Conservation (phyloP, 768 basidiomycete genomes). For the Collybia sp. region DNA sequence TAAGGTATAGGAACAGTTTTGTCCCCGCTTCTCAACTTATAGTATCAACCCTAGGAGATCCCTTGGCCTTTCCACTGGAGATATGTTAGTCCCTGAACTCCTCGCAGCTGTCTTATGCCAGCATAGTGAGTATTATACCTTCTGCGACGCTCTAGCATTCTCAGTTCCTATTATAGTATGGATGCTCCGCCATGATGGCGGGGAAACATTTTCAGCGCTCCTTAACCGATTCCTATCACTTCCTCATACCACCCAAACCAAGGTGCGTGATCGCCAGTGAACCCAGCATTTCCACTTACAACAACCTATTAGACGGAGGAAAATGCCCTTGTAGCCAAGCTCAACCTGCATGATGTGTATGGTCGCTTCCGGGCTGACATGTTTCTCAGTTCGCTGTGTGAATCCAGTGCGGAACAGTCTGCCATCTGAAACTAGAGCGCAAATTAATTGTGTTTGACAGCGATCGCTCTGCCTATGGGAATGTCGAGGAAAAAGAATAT, state of each 20-base stretch:
- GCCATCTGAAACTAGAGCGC: neutral
- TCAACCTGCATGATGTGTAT: conserved; percentile 77
- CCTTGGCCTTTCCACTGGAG: conserved; percentile 26
- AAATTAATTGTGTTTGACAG: conserved; percentile 29
- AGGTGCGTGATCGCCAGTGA: conserved; percentile 33
- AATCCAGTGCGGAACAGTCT: conserved; percentile 68
- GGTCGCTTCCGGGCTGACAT: conserved; percentile 80
- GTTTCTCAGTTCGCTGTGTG: conserved; percentile 84
- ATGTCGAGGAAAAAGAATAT: conserved; percentile 44
- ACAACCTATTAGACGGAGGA: conserved; percentile 58
- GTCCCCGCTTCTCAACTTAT: conserved; percentile 1
- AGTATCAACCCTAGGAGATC: conserved; percentile 35
- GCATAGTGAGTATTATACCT: conserved; percentile 48
- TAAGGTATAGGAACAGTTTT: conserved; percentile 31
- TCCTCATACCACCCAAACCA: conserved; percentile 51
- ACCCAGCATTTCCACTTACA: neutral
- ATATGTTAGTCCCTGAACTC: conserved; percentile 56
- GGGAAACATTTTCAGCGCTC: conserved; percentile 45
- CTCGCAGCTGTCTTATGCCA: conserved; percentile 60
- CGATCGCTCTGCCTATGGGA: conserved; percentile 81
- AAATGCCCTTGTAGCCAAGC: conserved; percentile 65
- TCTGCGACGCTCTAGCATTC: neutral
- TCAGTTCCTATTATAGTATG: conserved; percentile 43
- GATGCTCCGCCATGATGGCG: conserved; percentile 54
- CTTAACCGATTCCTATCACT: conserved; percentile 55